Conservation (phyloP, 352 stramenopile genomes). For the Pythium coloratum region DNA sequence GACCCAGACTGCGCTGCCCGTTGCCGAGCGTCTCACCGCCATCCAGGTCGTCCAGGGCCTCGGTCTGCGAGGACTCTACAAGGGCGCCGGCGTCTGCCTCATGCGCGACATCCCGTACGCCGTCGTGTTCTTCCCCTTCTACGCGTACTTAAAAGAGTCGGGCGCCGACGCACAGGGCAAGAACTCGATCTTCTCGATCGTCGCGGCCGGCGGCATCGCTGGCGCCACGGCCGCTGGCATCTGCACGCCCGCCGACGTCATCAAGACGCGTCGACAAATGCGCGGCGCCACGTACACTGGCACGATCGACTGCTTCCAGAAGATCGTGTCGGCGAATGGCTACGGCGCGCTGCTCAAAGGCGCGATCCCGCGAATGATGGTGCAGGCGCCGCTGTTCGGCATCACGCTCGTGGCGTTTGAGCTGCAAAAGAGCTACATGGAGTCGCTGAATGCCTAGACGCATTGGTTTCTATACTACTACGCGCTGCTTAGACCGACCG, state of each 20-base stretch:
- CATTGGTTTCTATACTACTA: too few species aligned
- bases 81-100: slow-evolving; percentile 82
- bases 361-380: slow-evolving; percentile 81
- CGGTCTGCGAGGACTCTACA: slow-evolving; percentile 85
- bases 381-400: slow-evolving; percentile 83
- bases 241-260: slow-evolving; percentile 76
- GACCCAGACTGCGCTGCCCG: slow-evolving; percentile 73
- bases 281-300: slow-evolving; percentile 77
- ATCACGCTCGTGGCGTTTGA: slow-evolving; percentile 87
- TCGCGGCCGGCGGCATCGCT: slow-evolving; percentile 61
- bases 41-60: slow-evolving; percentile 66
- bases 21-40: slow-evolving; percentile 56
- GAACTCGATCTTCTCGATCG: slow-evolving; percentile 55
- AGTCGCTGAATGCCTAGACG: slow-evolving; percentile 34
- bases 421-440: slow-evolving; percentile 89
- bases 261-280: slow-evolving; percentile 90
- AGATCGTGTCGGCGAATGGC: slow-evolving; percentile 77
- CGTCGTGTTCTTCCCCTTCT: slow-evolving; percentile 92
- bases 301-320: slow-evolving; percentile 81
- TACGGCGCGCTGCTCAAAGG: slow-evolving; percentile 87
- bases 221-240: slow-evolving; percentile 63
- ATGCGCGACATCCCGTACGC: slow-evolving; percentile 93
- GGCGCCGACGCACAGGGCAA: slow-evolving; percentile 54
- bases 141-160: slow-evolving; percentile 66
- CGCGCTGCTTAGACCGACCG: neutral